Base-by-base conservation (phyloP, 768 basidiomycete species). In the Kwoniella bestiolae region DNA sequence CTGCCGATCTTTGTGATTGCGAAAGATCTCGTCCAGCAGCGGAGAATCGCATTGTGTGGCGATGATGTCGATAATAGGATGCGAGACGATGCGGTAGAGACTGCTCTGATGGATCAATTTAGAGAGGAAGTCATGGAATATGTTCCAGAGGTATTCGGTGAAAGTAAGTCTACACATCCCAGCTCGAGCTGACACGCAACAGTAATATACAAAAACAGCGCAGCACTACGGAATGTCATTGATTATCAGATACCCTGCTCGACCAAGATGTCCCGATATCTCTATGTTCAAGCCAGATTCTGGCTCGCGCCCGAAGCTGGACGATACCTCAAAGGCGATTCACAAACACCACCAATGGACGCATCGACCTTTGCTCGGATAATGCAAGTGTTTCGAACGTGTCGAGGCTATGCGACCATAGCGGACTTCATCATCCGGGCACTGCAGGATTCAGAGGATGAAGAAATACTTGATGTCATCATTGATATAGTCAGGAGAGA, bases 1-100 rank as follows among this genome's bases (percentile, higher is more conserved):
- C 64, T 79, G 68, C 77, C 77, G 0, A 73, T 76, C 35, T 79
- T 79, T 47, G 77, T 75, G 11, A 46, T 64, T 18, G 70, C 69
- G 5, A 73, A 73, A 45, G 77, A 73, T 61, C 63, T 79, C 7
- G 28, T 72, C 11, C 68, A 70, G 21, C 77, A 79, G 50, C 32
- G 77, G 25, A 55, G 66, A 23, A 62, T 79, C 7, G 77, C 73
- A 9, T 38, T 77, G 25, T 72, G 60, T 49, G 77, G 77, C 5
- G 74, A 74, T 46, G 70, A 77, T 49, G 7, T 25, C 3, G 68
- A 66, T 23, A 6, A 28, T 29, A 49, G 70, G 18, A 35, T 41
- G 23, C 31, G 29, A 9, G 58, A 70, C n/a, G 67, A 75, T 23
- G 52, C 18, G 23, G 70, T 70, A 31, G 77, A 79, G 46, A 58